Conservation (phyloP, 2,329 filamentous ascomycete genomes). For the Emydomyces testavorans region DNA sequence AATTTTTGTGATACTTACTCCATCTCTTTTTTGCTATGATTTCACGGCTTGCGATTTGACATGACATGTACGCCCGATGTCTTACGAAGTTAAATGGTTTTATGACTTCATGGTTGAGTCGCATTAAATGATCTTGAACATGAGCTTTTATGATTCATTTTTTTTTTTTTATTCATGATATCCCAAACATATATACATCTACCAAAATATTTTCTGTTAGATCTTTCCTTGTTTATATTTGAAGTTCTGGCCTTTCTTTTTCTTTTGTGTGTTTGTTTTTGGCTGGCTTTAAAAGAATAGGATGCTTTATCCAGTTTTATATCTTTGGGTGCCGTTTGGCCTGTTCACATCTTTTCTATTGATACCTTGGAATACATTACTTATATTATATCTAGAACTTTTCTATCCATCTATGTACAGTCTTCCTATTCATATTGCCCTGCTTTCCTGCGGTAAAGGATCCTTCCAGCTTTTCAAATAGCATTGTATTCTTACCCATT, state of each 20-base stretch:
- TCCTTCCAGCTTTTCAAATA: no score
- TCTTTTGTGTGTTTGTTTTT: no score
- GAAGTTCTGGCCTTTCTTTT: not conserved
- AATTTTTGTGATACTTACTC: slow-evolving; percentile 1
- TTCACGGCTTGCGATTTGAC: not conserved
- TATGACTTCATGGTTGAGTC: not conserved
- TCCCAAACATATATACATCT: not conserved
- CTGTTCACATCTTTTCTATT: no score
- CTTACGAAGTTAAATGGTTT: slow-evolving; percentile 5
- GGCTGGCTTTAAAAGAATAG: no score
- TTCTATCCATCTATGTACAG: no score
- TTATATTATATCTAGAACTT: no score
- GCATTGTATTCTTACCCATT: no score
- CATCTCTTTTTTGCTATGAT: not conserved
- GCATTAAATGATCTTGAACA: not conserved
- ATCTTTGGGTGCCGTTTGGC: not conserved
- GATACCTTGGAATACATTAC: no score
- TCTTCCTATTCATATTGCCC: no score
- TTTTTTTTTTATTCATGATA: not conserved
- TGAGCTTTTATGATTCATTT: not conserved
- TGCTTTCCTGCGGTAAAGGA: no score
- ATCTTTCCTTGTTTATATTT: not conserved
- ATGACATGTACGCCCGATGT: slow-evolving; percentile 3
- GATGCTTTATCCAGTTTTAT: not conserved
- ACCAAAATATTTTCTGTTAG: not conserved